phyloP scores from a whole-genome alignment of 352 stramenopile genomes.

The Phytophthora syringae region DNA sequence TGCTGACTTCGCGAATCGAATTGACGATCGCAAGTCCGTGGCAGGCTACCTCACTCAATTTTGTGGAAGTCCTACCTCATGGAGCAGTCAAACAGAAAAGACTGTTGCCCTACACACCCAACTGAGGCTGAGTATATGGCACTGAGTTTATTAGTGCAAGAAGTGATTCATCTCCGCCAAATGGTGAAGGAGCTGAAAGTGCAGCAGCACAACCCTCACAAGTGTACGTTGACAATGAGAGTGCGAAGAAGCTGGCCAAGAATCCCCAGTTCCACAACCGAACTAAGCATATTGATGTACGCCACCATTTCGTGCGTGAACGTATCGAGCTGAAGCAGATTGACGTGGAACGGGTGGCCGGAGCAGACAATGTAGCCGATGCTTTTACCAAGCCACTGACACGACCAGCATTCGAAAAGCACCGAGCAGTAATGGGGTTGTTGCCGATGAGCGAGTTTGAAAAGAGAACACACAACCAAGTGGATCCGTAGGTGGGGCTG shows the following conservation, averaged over 20 bases:
- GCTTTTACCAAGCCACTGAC: not conserved
- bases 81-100: too few relatives aligned
- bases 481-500: not conserved
- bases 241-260: too few relatives aligned
- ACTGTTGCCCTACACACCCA: constrained; percentile 29
- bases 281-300: too few relatives aligned
- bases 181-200: constrained; percentile 24
- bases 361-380: not conserved
- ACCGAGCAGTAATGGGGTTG: not conserved
- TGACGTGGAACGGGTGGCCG: not conserved
- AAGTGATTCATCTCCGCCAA: constrained; percentile 22
- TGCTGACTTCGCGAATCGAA: constrained; percentile 25
- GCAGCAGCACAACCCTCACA: too few relatives aligned
- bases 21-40: constrained; percentile 30
- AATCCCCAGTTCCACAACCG: too few relatives aligned
- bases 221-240: too few relatives aligned
- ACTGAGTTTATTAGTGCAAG: constrained; percentile 21
- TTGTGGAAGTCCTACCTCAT: constrained; percentile 25
- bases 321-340: not conserved
- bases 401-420: not conserved
- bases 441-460: not conserved
- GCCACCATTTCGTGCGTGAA: not conserved
- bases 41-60: constrained; percentile 23
- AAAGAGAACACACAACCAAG: not conserved
- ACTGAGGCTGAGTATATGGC: constrained; percentile 30